A percentile compares a stretch with the other conserved stretches of the same genome.
Evolutionary conservation across 2,329 filamentous ascomycete species (phyloP).

Genomic region (Scedosporium apiospermum): DNA sequence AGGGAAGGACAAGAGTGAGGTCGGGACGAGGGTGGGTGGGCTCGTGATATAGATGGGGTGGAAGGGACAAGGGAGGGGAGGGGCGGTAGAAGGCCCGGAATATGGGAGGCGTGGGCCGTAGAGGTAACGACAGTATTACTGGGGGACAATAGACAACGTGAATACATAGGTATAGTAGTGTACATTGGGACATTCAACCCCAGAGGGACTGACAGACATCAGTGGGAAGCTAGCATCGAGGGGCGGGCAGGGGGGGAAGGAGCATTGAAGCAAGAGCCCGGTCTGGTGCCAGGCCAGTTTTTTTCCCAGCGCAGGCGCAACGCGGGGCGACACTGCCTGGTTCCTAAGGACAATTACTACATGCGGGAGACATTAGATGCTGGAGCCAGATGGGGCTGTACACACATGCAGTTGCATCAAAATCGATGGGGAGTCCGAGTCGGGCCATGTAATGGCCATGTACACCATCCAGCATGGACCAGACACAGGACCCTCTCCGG

Average conservation of each 20-base stretch:
- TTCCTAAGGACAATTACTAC: not conserved
- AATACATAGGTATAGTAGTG: not conserved
- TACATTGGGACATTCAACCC: not conserved
- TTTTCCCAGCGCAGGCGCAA: not conserved
- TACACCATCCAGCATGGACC: not conserved
- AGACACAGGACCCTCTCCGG: not conserved
- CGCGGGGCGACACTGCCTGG: slow-evolving; percentile 1
- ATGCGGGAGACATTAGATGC: not conserved
- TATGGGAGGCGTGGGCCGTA: slow-evolving; percentile 1
- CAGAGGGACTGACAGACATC: not conserved
- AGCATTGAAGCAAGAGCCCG: not conserved
- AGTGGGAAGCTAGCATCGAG: not conserved
- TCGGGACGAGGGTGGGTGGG: slow-evolving; percentile 13
- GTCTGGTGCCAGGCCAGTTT: not conserved
- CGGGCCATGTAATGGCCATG: not conserved
- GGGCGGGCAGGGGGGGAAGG: not conserved
- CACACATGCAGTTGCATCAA: not conserved
- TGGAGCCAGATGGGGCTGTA: not conserved
- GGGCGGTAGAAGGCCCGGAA: not conserved
- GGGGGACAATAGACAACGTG: not conserved
- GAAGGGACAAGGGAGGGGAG: slow-evolving; percentile 10
- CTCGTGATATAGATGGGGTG: slow-evolving; percentile 9
- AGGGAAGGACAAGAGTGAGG: slow-evolving; percentile 40
- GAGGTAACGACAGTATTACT: not conserved
- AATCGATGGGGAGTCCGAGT: not conserved